Percentiles rank a stretch among this genome's conserved stretches.
Conservation (phyloP, 139 green algal genomes). For the Pseudopediastrum boryanum region DNA sequence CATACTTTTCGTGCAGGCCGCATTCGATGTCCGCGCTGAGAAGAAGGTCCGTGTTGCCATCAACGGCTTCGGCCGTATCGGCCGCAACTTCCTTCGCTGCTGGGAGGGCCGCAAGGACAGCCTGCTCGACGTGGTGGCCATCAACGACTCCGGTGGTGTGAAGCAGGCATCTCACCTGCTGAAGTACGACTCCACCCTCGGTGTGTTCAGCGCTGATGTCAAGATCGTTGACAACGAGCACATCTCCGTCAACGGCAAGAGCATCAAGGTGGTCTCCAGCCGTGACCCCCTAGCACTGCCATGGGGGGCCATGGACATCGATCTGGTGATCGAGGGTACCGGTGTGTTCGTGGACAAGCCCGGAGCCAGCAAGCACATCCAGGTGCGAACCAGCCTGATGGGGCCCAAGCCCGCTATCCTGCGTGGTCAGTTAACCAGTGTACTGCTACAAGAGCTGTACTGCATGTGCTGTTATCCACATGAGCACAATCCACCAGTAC, state of each 20-base stretch:
- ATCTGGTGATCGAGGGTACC: constrained; percentile 99
- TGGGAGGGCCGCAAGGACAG: constrained; percentile 78
- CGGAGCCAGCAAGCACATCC: constrained; percentile 92
- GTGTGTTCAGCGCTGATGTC: constrained; percentile 94
- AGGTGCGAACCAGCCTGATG: constrained; percentile 46
- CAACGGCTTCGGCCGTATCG: constrained; percentile 99
- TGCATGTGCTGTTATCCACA: too few species aligned
- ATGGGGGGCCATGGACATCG: constrained; percentile 89
- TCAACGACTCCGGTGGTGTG: constrained; percentile 97
- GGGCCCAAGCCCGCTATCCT: too few species aligned
- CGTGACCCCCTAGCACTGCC: constrained; percentile 96
- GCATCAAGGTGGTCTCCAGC: constrained; percentile 92
- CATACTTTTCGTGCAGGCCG: constrained; percentile 30
- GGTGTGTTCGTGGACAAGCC: constrained; percentile 92
- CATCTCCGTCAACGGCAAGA: constrained; percentile 95
- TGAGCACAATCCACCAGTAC: too few species aligned
- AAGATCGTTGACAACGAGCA: constrained; percentile 89
- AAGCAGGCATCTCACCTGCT: constrained; percentile 98
- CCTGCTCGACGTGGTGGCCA: constrained; percentile 88
- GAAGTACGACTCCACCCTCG: constrained; percentile 99
- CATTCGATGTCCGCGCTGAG: constrained; percentile 53
- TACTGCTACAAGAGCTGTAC: too few species aligned
- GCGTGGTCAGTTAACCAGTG: too few species aligned
- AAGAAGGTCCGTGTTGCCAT: constrained; percentile 98
- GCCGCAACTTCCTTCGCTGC: constrained; percentile 93